Evolutionary conservation across 2,329 filamentous ascomycete genomes (phyloP), one percentile per base, ranked within the genome.

Genomic region (Chaetomium sp.): DNA sequence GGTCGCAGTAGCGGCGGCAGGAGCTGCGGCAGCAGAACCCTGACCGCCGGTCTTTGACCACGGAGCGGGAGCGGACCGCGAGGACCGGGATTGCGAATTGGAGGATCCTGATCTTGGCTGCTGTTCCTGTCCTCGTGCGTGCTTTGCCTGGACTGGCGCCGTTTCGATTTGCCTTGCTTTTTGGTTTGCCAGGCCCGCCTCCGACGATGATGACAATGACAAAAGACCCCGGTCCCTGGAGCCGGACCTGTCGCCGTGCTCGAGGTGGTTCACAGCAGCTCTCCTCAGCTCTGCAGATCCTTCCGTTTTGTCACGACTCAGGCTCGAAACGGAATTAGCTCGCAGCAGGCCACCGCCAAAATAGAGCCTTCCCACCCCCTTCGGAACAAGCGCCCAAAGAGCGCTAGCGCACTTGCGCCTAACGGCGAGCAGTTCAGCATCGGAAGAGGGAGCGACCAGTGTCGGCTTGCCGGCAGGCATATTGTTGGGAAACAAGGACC

Each of bases 401-500:
- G 83, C 78, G 59, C 77, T 77, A 69, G 87, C 87, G 71, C 87
- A 87, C 69, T 79, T 81, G 64, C 78, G 78, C 65, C 84, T 82
- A 65, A 91, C 83, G 63, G 78, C 77, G 51, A 74, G 75, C 61
- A 83, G 74, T 65, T 83, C 80, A 64, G 81, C 76, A 53, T 84
- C 77, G 60, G 79, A 79, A 49, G 77, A 76, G 57, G 85, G 83
- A 51, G 86, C 79, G 52, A 78, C 72, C 62, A 85, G 73, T 57
- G 80, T 78, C 64, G 84, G 76, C 61, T 82, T 79, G 57, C 85
- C 86, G 59, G 54, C 51, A 35, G 87, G 85, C 64, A 82, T 78
- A 71, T 95, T 95, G 72, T 89, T 87, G 62, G 94, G 92, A 69
- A 96, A 97, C 54, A 97, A 76, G 58, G 88, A 82, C 65, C 81